Evolutionary conservation across 202 grass and related monocot genomes (phyloP).

Genomic region (Zoysia matrella): DNA sequence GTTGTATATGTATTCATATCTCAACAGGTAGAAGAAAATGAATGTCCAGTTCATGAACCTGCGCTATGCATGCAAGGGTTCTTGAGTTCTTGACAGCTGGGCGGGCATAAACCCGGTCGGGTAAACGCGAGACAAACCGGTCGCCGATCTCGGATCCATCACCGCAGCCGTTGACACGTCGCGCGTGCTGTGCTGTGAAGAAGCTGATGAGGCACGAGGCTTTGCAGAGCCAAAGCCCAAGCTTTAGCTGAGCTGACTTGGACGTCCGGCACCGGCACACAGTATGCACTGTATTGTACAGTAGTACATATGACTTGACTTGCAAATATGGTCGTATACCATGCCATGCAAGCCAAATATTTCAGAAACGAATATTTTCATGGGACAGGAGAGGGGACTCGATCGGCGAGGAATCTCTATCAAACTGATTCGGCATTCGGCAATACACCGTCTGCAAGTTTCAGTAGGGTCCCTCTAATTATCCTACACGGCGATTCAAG

Average conservation of each 20-base stretch:
- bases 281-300: background rate
- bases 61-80: too few species aligned
- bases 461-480: too few species aligned
- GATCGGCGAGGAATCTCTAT: background rate
- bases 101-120: slow-evolving; percentile 36
- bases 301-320: background rate
- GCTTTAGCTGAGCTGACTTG: background rate
- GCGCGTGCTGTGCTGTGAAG: background rate
- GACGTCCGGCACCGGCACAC: background rate
- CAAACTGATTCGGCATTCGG: background rate
- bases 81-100: slow-evolving; percentile 33
- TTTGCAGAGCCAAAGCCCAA: background rate
- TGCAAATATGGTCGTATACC: background rate
- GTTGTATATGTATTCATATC: background rate
- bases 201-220: background rate
- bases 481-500: background rate
- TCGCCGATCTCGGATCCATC: slow-evolving; percentile 40
- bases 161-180: slow-evolving; percentile 33
- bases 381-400: background rate
- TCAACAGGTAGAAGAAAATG: background rate
- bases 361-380: slow-evolving; percentile 5
- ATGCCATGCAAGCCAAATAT: background rate
- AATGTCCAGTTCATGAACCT: background rate
- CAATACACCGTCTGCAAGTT: too few species aligned
- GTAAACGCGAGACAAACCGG: slow-evolving; percentile 35